Base-by-base conservation (phyloP, 768 basidiomycete genomes). In the Krasilnikovozyma curviuscula region DNA sequence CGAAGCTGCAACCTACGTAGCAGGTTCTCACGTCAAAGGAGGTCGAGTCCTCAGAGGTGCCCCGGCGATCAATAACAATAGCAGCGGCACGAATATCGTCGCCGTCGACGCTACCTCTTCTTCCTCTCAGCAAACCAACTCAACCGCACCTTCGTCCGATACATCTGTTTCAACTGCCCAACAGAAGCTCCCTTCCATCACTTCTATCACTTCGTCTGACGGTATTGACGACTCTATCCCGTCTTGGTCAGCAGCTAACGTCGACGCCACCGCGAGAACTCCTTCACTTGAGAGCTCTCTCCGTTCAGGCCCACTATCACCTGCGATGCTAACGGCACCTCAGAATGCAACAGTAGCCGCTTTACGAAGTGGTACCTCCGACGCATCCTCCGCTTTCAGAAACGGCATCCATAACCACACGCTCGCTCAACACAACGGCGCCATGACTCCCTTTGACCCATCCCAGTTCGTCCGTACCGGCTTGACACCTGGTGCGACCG, bases 301-400 rank as follows among this genome's bases (percentile, higher is more conserved):
- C 29, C 78, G 91, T 39, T 74, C 88, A 0, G 91, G 89, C 4
- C 91, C 91, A 1, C 78, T 97, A 46, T 86, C 83, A 5, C 91
- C 91, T 27, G 88, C 91, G 46, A 91, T 95, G 84, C 78, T 93
- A 51, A 77, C 83, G 24, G 91, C 82, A 8, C 89, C 86, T 3
- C 78, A 76, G 38, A 28, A 30, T 9, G 62, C 58, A 47, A 38
- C 70, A 70, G 40, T 55, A 67, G 44, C 66, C 55, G 30, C 12
- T n/a, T 53, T 33, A 16, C 53, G 46, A 18, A 41, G 30, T 2
- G 52, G 44, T 59, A 55, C 70, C 42, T 89, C 84, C 62, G 83
- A 86, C 59, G 75, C 79, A 33, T 48, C 57, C 8, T 58, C 73
- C 55, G 71, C 35, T 77, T 84, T 76, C 53, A 48, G 84, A 38